Evolutionary conservation across 805 yeast genomes (phyloP).

Genomic region (Hemisphaericaspora nanyangensis): DNA sequence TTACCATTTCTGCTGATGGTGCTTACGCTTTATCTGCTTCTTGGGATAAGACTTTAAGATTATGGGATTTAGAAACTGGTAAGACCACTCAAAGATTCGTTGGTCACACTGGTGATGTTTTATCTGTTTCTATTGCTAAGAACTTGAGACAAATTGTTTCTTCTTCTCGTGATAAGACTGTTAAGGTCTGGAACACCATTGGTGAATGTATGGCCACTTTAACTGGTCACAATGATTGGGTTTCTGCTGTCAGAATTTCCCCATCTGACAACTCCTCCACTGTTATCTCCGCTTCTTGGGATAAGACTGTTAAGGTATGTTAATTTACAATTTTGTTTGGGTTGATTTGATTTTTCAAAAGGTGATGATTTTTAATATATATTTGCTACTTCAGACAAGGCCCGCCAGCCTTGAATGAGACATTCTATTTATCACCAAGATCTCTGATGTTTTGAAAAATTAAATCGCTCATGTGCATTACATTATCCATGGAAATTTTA

Average conservation of each 20-base stretch:
- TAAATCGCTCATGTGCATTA: neutral
- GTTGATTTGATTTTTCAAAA: conserved; percentile 1
- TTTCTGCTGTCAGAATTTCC: conserved; percentile 94
- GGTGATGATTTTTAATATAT: conserved; percentile 36
- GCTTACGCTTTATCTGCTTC: conserved; percentile 97
- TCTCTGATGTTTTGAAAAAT: conserved; percentile 66
- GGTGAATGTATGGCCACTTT: conserved; percentile 96
- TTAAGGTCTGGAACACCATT: conserved; percentile 98
- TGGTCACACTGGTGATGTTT: conserved; percentile 97
- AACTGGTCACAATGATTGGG: conserved; percentile 98
- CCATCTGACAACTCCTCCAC: conserved; percentile 72
- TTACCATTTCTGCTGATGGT: conserved; percentile 97
- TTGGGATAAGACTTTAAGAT: conserved; percentile 99
- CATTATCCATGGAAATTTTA: conserved; percentile 3
- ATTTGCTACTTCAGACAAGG: conserved; percentile 99
- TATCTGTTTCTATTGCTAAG: conserved; percentile 93
- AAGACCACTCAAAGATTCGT: conserved; percentile 90
- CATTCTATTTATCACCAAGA: conserved; percentile 92
- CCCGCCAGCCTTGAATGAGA: conserved; percentile 79
- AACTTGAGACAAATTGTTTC: conserved; percentile 97
- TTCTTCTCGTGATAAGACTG: conserved; percentile 98
- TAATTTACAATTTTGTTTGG: conserved; percentile 7
- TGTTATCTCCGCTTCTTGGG: conserved; percentile 98
- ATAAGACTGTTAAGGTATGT: conserved; percentile 98
- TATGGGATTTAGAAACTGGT: conserved; percentile 96